Evolutionary conservation across 2,329 filamentous ascomycete species (phyloP).

Genomic region (Fusarium stilboides): DNA sequence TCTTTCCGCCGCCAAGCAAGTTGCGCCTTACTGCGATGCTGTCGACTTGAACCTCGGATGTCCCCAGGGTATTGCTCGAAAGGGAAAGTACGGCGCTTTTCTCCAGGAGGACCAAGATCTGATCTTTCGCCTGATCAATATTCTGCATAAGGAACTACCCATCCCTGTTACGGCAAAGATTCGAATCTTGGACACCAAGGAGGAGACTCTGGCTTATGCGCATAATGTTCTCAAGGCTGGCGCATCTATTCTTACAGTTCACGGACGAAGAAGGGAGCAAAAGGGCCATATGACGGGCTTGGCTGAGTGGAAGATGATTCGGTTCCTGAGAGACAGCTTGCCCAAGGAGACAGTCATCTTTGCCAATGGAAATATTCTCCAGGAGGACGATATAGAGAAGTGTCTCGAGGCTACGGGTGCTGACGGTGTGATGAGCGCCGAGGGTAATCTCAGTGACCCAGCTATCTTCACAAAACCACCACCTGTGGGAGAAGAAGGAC

Average conservation of each 20-base stretch:
- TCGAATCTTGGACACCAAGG: conserved; percentile 86
- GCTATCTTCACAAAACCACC: conserved; percentile 84
- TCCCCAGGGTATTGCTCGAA: conserved; percentile 93
- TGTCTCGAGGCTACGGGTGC: conserved; percentile 89
- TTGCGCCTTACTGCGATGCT: conserved; percentile 91
- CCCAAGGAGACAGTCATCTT: conserved; percentile 93
- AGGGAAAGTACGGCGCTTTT: conserved; percentile 94
- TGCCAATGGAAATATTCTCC: conserved; percentile 94
- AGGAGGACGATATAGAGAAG: conserved; percentile 80
- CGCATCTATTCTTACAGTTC: conserved; percentile 93
- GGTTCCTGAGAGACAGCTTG: conserved; percentile 85
- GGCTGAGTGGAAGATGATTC: conserved; percentile 91
- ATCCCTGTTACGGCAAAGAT: conserved; percentile 97
- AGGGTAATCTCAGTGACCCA: conserved; percentile 94
- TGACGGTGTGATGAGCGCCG: conserved; percentile 95
- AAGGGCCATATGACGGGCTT: conserved; percentile 96
- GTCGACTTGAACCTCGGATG: conserved; percentile 97
- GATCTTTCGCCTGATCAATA: conserved; percentile 86
- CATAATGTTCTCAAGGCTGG: conserved; percentile 88
- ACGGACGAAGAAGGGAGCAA: conserved; percentile 89
- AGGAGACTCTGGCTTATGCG: conserved; percentile 91
- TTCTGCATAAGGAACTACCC: conserved; percentile 81
- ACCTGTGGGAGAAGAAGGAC: conserved; percentile 72
- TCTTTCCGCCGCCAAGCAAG: conserved; percentile 82
- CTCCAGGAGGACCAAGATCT: conserved; percentile 92